Conservation (phyloP, 352 stramenopile species). For the Pseudoperonospora humuli region DNA sequence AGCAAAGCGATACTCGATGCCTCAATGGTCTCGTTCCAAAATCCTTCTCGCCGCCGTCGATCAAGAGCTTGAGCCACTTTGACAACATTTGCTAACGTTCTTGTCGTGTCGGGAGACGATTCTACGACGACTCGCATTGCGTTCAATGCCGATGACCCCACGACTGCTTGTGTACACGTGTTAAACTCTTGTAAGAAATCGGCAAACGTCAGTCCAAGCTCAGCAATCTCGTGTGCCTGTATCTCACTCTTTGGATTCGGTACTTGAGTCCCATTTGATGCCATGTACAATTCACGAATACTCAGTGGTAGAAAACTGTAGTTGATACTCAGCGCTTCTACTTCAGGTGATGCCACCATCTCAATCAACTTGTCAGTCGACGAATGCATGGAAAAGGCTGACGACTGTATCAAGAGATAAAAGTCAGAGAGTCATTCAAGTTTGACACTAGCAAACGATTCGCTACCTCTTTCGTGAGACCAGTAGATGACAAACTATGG, state of each 20-base stretch:
- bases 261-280: conserved; percentile 1
- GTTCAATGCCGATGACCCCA: conserved; percentile 28
- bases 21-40: conserved; percentile 34
- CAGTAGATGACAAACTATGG: too few species aligned
- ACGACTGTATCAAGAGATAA: too few species aligned
- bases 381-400: too few species aligned
- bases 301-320: conserved; percentile 33
- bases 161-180: conserved; percentile 22
- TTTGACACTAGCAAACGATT: too few species aligned
- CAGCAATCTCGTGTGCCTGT: conserved; percentile 16
- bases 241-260: conserved; percentile 5
- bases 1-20: conserved; percentile 31
- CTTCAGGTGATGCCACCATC: too few species aligned
- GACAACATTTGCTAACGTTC: conserved; percentile 29
- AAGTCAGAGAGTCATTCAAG: too few species aligned
- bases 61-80: conserved; percentile 33
- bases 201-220: conserved; percentile 29
- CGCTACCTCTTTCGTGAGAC: too few species aligned
- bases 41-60: conserved; percentile 29
- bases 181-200: conserved; percentile 42
- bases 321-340: conserved; percentile 18
- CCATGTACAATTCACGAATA: conserved; percentile 33
- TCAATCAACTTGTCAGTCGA: too few species aligned
- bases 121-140: too few species aligned
- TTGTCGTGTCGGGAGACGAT: conserved; percentile 14